Percentiles rank a stretch among this genome's conserved stretches.
Evolutionary conservation across 495 filamentous ascomycete species (phyloP).

Genomic region (Aspergillus hancockii): DNA sequence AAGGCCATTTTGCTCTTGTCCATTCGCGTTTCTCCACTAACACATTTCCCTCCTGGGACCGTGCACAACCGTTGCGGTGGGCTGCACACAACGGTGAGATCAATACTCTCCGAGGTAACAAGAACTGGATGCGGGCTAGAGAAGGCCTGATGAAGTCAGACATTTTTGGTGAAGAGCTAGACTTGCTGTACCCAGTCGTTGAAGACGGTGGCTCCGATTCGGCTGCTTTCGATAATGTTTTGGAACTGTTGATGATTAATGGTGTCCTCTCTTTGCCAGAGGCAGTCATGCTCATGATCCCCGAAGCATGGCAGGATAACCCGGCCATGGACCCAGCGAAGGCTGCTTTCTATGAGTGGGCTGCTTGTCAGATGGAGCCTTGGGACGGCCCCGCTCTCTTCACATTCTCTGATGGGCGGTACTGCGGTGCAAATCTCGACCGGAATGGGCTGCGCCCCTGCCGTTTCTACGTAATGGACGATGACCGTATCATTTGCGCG

Average conservation of each 20-base stretch:
- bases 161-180: conserved; percentile 90
- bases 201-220: conserved; percentile 98
- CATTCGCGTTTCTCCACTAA: conserved; percentile 99
- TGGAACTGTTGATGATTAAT: conserved; percentile 94
- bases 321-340: conserved; percentile 89
- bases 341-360: conserved; percentile 99
- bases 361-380: conserved; percentile 98
- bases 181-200: conserved; percentile 89
- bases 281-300: conserved; percentile 99
- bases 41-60: conserved; percentile 99
- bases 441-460: conserved; percentile 96
- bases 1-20: conserved; percentile 95
- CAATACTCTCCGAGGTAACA: conserved; percentile 97
- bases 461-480: conserved; percentile 97
- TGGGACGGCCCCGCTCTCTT: conserved; percentile 99
- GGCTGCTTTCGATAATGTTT: conserved; percentile 96
- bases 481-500: conserved; percentile 97
- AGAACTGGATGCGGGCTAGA: conserved; percentile 99
- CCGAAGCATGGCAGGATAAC: conserved; percentile 98
- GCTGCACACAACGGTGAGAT: conserved; percentile 99
- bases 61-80: conserved; percentile 95
- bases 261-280: conserved; percentile 95
- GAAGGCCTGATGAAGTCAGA: conserved; percentile 95
- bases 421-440: conserved; percentile 98
- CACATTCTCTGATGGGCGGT: conserved; percentile 96